phyloP scores from a whole-genome alignment of 2,329 filamentous ascomycete genomes.

The Aaosphaeria arxii region DNA sequence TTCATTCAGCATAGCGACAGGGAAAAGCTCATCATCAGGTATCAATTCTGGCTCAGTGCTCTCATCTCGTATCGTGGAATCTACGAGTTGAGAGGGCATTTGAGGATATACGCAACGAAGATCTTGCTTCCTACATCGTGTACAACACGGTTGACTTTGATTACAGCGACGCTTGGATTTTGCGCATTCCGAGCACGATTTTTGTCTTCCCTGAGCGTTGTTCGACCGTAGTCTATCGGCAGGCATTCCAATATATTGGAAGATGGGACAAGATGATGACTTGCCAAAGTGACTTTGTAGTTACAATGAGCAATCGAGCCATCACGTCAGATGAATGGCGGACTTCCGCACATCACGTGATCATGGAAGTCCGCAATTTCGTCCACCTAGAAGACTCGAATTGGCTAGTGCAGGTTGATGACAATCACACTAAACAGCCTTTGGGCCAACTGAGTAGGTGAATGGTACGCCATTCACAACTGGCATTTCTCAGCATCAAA shows the following conservation, averaged over 20 bases:
- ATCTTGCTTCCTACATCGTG: slow-evolving; percentile 50
- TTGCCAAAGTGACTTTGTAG: background rate
- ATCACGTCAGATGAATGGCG: background rate
- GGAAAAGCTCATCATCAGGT: slow-evolving; percentile 17
- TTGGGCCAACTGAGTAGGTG: too few species aligned
- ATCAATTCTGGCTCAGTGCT: slow-evolving; percentile 8
- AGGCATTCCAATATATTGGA: slow-evolving; percentile 37
- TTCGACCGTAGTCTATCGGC: slow-evolving; percentile 27
- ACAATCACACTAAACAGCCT: too few species aligned
- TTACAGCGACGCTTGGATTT: slow-evolving; percentile 58
- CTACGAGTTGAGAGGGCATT: background rate
- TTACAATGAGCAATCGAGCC: background rate
- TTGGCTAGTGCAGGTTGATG: too few species aligned
- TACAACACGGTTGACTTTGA: slow-evolving; percentile 50
- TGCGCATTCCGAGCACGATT: slow-evolving; percentile 57
- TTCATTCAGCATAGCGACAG: background rate
- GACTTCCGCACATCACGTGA: too few species aligned
- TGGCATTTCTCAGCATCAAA: too few species aligned
- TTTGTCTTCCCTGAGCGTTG: slow-evolving; percentile 40
- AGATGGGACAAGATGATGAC: background rate
- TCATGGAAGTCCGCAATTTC: too few species aligned
- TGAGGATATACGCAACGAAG: slow-evolving; percentile 41
- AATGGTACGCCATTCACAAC: too few species aligned
- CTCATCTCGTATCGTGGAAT: slow-evolving; percentile 14
- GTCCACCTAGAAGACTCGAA: too few species aligned